Conservation (phyloP, 768 basidiomycete species). For the Suillus subalutaceus region DNA sequence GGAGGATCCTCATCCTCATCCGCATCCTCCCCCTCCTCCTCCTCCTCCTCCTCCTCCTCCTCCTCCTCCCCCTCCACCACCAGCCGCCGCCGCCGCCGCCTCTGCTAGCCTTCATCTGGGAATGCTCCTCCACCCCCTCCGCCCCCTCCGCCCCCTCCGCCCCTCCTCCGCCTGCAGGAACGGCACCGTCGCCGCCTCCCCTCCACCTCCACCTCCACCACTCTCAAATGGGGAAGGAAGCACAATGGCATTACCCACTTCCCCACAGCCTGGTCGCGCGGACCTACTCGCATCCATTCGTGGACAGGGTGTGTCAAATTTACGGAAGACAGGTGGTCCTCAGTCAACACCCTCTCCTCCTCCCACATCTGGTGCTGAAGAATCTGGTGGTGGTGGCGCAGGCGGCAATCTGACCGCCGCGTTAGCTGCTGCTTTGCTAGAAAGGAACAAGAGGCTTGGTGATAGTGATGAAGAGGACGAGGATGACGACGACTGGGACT, state of each 20-base stretch:
- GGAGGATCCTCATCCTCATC: conserved; percentile 28
- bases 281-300: conserved; percentile 81
- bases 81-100: conserved; percentile 30
- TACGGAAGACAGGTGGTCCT: conserved; percentile 54
- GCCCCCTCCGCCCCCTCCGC: conserved; percentile 33
- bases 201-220: conserved; percentile 46
- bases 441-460: conserved; percentile 85
- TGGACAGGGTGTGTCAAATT: conserved; percentile 71
- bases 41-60: conserved; percentile 12
- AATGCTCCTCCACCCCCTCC: conserved; percentile 29
- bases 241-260: conserved; percentile 39
- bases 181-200: conserved; percentile 33
- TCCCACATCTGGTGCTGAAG: conserved; percentile 33
- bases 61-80: conserved; percentile 9
- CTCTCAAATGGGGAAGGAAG: conserved; percentile 32
- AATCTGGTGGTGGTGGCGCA: conserved; percentile 39
- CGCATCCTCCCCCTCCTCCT: conserved; percentile 32
- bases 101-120: conserved; percentile 22
- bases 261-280: conserved; percentile 60
- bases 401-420: conserved; percentile 82
- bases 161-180: conserved; percentile 28
- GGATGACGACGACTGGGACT: conserved; percentile 69
- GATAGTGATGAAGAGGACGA: conserved; percentile 85
- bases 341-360: conserved; percentile 39
- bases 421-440: conserved; percentile 79